Evolutionary conservation across 305 asterid species (phyloP).

Genomic region (Fraxinus ornus): DNA sequence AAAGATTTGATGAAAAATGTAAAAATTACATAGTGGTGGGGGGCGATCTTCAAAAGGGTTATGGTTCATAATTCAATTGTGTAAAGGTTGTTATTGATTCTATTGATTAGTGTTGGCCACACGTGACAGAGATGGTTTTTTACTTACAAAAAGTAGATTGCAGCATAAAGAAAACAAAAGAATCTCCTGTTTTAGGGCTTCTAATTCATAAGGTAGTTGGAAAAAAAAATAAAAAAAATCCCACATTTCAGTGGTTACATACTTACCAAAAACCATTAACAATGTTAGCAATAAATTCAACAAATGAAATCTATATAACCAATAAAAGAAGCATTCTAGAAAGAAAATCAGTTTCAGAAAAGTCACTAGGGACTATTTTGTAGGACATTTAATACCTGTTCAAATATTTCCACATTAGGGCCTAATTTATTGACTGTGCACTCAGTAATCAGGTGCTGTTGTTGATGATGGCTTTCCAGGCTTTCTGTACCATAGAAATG

Average conservation of each 20-base stretch:
- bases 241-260: neutral
- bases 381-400: slow-evolving; percentile 33
- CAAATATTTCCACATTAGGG: slow-evolving; percentile 26
- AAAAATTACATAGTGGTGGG: neutral
- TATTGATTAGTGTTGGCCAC: neutral
- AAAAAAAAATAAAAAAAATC: no score
- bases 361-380: neutral
- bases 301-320: neutral
- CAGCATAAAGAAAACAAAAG: neutral
- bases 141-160: neutral
- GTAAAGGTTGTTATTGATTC: neutral
- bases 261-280: neutral
- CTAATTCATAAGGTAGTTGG: neutral
- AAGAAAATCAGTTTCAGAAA: neutral
- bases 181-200: neutral
- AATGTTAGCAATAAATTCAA: neutral
- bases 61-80: neutral
- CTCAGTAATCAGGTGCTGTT: slow-evolving; percentile 21
- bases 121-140: neutral
- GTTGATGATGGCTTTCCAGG: slow-evolving; percentile 42
- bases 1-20: neutral
- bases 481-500: slow-evolving; percentile 60
- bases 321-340: neutral
- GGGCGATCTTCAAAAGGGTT: no score
- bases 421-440: slow-evolving; percentile 23